Base-by-base conservation (phyloP, 108 stramenopile species). In the Halocafeteria seosinensis region DNA sequence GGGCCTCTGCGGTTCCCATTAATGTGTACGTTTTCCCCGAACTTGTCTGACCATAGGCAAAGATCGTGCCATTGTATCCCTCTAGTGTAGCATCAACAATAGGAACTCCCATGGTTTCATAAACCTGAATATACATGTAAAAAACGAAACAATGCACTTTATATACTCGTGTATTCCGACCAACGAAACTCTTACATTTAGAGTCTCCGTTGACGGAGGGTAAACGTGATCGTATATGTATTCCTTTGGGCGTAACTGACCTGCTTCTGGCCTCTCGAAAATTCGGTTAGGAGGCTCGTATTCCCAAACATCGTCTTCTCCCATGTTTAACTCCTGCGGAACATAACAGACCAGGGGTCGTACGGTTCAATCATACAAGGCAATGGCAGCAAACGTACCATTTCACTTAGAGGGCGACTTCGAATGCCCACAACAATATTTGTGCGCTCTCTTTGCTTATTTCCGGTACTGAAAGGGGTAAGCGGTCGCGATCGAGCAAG, bases 51-150 rank as follows among this genome's bases (percentile, higher is more conserved):
- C 93, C 93, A 68, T 92, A 92, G 8, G 88, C 87, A 68, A 95
- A 85, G 13, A 95, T 81, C 28, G 89, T 84, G 30, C 82, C 83
- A 72, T 95, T 88, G 76, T 85, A 91, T 13, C 94, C 94, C 47
- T 85, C 82, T 68, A 95, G 81, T 26, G 85, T 73, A 3, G 78
- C 50, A 6, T n/a, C 34, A 12, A 76, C 30, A 42, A 76, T 58
- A 25, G 37, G 47, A 30, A 21, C 24, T 0, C 30, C 75, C 32
- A 70, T 29, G 12, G 9, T 58, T 21, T 68, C 75, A 35, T 72
- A 76, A 1, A 72, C 37, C 2, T 37, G 34, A 30, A n/a, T n/a
- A n/a, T n/a, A n/a, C n/a, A n/a, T n/a, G n/a, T n/a, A n/a, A n/a
- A n/a, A n/a, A n/a, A n/a, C n/a, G n/a, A n/a, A n/a, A n/a, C n/a